Evolutionary conservation across 164 flowering plant genomes (phyloP).

Genomic region (Litsea cubeba): DNA sequence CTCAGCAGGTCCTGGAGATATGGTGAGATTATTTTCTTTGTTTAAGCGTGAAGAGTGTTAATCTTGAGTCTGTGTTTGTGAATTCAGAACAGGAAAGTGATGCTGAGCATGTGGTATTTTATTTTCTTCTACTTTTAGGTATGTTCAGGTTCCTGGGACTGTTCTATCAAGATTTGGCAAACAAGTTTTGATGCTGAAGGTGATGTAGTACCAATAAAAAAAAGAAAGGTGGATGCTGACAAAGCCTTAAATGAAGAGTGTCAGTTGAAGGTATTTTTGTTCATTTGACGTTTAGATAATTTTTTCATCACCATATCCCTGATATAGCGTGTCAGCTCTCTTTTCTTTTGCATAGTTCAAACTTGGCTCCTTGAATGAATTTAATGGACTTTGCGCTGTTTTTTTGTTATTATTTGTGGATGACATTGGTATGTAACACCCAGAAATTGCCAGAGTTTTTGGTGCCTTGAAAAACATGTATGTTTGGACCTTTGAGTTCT

Average conservation of each 20-base stretch:
- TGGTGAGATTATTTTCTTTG: constrained; percentile 35
- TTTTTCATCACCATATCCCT: background rate
- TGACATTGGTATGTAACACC: background rate
- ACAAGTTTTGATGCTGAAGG: constrained; percentile 48
- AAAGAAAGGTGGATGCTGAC: constrained; percentile 52
- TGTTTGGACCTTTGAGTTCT: too few relatives aligned
- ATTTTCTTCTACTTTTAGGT: constrained; percentile 32
- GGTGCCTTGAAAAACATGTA: too few relatives aligned
- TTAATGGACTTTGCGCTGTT: background rate
- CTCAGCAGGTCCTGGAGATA: constrained; percentile 61
- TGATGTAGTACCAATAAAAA: constrained; percentile 55
- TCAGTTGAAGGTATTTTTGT: constrained; percentile 60
- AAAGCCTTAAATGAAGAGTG: constrained; percentile 32
- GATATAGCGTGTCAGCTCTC: background rate
- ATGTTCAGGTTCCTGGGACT: constrained; percentile 97
- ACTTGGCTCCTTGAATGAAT: background rate
- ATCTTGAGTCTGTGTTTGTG: background rate
- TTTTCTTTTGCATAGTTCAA: too few relatives aligned
- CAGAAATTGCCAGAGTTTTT: background rate
- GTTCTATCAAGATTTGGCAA: constrained; percentile 73
- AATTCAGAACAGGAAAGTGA: background rate
- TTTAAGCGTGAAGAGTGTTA: background rate
- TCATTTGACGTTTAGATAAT: background rate
- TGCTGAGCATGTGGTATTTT: background rate
- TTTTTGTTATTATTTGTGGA: background rate